Conservation (phyloP, 2,329 filamentous ascomycete genomes). For the Fusarium abutilonis region DNA sequence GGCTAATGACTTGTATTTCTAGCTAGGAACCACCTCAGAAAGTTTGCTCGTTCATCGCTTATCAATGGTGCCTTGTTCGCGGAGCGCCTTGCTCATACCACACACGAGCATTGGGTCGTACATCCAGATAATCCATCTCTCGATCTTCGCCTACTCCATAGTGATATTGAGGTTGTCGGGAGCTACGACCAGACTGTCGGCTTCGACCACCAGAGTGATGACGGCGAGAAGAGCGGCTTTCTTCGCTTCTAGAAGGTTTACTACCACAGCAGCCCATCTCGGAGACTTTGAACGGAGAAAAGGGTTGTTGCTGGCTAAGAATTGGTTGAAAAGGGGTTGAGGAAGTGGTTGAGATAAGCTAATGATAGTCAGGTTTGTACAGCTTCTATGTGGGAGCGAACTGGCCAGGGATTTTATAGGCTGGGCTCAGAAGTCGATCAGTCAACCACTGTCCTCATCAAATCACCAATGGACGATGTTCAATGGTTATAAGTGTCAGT, state of each 20-base stretch:
- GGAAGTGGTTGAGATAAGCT: background rate
- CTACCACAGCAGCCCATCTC: constrained; percentile 26
- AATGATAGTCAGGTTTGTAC: background rate
- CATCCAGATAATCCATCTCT: background rate
- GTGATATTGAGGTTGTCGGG: background rate
- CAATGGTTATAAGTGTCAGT: background rate
- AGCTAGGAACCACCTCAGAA: background rate
- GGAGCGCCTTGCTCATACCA: background rate
- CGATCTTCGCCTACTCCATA: background rate
- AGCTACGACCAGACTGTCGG: background rate
- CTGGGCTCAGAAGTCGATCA: background rate
- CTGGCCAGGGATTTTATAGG: background rate
- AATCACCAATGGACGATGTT: background rate
- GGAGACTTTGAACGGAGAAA: background rate
- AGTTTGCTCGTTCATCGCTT: background rate
- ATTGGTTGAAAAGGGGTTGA: background rate
- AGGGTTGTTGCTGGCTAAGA: background rate
- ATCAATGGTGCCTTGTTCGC: background rate
- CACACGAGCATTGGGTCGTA: background rate
- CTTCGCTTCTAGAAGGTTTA: background rate
- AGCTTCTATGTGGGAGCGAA: background rate
- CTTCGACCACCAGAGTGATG: background rate
- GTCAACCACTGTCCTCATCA: background rate
- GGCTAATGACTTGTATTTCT: background rate
- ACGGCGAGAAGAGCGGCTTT: background rate